phyloP scores from a whole-genome alignment of 2,329 filamentous ascomycete genomes.

The Lecanicillium sp. region DNA sequence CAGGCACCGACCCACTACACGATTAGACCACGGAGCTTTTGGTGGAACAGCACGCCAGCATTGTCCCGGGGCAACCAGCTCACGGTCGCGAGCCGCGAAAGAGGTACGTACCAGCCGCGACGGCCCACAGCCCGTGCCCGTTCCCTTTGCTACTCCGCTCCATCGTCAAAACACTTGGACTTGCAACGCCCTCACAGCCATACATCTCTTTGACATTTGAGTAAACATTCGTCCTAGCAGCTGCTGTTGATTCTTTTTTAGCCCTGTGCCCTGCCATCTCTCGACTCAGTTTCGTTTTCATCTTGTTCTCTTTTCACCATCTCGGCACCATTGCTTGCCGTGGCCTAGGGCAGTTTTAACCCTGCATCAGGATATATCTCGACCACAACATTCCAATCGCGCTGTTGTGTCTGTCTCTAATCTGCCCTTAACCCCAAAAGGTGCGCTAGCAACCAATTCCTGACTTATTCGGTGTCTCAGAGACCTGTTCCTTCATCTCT shows the following conservation, averaged over 20 bases:
- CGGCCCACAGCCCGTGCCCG: neutral
- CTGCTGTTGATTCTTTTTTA: slow-evolving; percentile 9
- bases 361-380: slow-evolving; percentile 12
- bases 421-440: slow-evolving; percentile 24
- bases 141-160: no score
- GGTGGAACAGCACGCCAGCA: neutral
- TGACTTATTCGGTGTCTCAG: slow-evolving; percentile 22
- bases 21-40: no score
- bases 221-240: slow-evolving; percentile 3
- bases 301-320: slow-evolving; percentile 16
- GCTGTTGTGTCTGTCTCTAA: slow-evolving; percentile 22
- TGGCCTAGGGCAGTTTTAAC: slow-evolving; percentile 15
- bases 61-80: slow-evolving; percentile 23
- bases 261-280: slow-evolving; percentile 5
- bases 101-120: slow-evolving; percentile 9
- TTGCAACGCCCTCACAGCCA: neutral
- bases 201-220: slow-evolving; percentile 1
- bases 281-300: slow-evolving; percentile 12
- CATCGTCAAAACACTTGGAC: no score
- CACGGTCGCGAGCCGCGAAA: slow-evolving; percentile 20
- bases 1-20: no score
- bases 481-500: slow-evolving; percentile 11
- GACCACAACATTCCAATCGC: slow-evolving; percentile 28
- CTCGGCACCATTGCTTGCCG: slow-evolving; percentile 11
- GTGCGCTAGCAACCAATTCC: slow-evolving; percentile 23